Evolutionary conservation across 2,329 filamentous ascomycete genomes (phyloP).

Genomic region (Rhinocladiella mackenziei): DNA sequence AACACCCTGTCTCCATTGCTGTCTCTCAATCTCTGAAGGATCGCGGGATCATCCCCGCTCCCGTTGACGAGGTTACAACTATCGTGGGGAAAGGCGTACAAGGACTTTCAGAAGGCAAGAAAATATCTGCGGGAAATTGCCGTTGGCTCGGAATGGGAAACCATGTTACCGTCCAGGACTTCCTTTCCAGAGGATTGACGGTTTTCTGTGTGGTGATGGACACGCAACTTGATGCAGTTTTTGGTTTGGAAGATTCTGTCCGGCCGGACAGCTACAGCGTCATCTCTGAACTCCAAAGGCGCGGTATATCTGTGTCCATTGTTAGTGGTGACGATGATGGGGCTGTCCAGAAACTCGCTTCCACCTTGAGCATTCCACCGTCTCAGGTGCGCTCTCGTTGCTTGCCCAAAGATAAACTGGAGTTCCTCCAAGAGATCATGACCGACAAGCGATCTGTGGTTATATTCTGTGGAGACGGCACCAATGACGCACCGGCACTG

Average conservation of each 20-base stretch:
- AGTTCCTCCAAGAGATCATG: slow-evolving; percentile 31
- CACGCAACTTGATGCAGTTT: slow-evolving; percentile 43
- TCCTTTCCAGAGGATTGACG: slow-evolving; percentile 44
- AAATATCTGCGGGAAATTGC: slow-evolving; percentile 26
- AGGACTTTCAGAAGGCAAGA: slow-evolving; percentile 9
- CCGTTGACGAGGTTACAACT: slow-evolving; percentile 28
- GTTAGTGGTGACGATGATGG: slow-evolving; percentile 55
- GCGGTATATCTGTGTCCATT: slow-evolving; percentile 51
- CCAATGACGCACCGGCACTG: slow-evolving; percentile 71
- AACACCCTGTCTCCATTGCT: slow-evolving; percentile 53
- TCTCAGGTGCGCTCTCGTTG: slow-evolving; percentile 44
- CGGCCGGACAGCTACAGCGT: slow-evolving; percentile 51
- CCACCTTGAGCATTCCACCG: slow-evolving; percentile 38
- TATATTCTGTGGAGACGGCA: slow-evolving; percentile 72
- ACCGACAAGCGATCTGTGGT: slow-evolving; percentile 36
- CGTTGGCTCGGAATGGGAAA: slow-evolving; percentile 37
- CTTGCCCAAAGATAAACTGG: slow-evolving; percentile 54
- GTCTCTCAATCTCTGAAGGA: slow-evolving; percentile 43
- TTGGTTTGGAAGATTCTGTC: slow-evolving; percentile 48
- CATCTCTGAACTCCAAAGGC: slow-evolving; percentile 48
- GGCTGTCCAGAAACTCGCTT: slow-evolving; percentile 49
- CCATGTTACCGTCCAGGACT: slow-evolving; percentile 32
- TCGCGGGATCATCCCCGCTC: slow-evolving; percentile 15
- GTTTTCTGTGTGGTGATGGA: slow-evolving; percentile 57
- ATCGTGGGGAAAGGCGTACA: slow-evolving; percentile 34